Evolutionary conservation across 2,329 filamentous ascomycete genomes (phyloP).

Genomic region (Acrocalymma vagum): DNA sequence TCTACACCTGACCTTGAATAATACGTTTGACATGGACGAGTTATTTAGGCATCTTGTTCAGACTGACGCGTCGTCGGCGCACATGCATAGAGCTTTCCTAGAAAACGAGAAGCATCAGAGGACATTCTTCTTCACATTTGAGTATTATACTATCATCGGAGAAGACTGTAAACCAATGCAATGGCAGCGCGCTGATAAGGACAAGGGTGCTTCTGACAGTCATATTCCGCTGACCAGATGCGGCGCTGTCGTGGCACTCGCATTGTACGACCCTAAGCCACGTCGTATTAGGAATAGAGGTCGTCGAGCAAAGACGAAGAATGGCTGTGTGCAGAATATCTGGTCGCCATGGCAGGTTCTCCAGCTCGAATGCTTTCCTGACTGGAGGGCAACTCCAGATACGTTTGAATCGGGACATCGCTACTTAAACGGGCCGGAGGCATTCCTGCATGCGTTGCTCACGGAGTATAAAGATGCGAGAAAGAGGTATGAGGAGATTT

Average conservation of each 20-base stretch:
- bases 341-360: slow-evolving; percentile 68
- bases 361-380: slow-evolving; percentile 44
- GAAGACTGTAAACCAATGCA: slow-evolving; percentile 64
- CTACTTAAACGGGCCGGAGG: slow-evolving; percentile 68
- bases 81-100: slow-evolving; percentile 61
- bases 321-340: slow-evolving; percentile 65
- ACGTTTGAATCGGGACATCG: slow-evolving; percentile 64
- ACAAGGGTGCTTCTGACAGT: slow-evolving; percentile 49
- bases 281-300: slow-evolving; percentile 60
- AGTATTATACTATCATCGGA: slow-evolving; percentile 70
- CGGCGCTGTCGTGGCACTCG: slow-evolving; percentile 66
- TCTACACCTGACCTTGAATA: slow-evolving; percentile 65
- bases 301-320: slow-evolving; percentile 56
- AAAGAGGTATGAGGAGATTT: slow-evolving; percentile 66
- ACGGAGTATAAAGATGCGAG: slow-evolving; percentile 69
- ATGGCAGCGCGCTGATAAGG: slow-evolving; percentile 66
- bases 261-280: slow-evolving; percentile 61
- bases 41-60: slow-evolving; percentile 64
- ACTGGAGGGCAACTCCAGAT: slow-evolving; percentile 62
- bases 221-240: slow-evolving; percentile 69
- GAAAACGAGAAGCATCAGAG: slow-evolving; percentile 58
- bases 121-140: slow-evolving; percentile 70
- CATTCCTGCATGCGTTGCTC: slow-evolving; percentile 66
- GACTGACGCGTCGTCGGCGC: slow-evolving; percentile 53
- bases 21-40: slow-evolving; percentile 70